These are phyloP conservation scores for Crucihimalaya himalaica DNA, from an alignment of 345 rosid genomes.

Conservation along the genomic window DNA sequence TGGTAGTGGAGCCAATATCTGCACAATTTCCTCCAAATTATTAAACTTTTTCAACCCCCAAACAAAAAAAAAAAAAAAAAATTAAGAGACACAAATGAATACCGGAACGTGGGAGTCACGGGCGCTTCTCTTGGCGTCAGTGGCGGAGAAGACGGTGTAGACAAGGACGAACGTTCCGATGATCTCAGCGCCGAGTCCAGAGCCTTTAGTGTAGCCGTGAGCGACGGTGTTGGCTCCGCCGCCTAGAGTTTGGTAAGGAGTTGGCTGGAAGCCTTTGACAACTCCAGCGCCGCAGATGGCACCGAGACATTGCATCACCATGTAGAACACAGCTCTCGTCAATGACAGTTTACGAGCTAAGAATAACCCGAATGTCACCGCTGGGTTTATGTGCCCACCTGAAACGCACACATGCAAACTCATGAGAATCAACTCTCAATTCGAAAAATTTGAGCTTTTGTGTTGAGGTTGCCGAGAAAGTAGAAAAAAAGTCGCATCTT, in stretches of 20 bases:
- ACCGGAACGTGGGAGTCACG: constrained; percentile 46
- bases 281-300: constrained; percentile 52
- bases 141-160: constrained; percentile 57
- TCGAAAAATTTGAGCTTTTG: no score
- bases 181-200: constrained; percentile 47
- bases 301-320: constrained; percentile 49
- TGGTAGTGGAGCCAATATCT: constrained; percentile 70
- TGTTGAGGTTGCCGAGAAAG: no score
- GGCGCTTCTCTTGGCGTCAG: constrained; percentile 55
- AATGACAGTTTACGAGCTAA: constrained; percentile 44
- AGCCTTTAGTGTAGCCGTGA: constrained; percentile 51
- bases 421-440: background rate
- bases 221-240: constrained; percentile 54
- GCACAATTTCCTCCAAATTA: background rate
- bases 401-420: background rate
- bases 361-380: constrained; percentile 47
- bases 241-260: constrained; percentile 37
- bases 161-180: constrained; percentile 47
- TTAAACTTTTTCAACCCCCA: background rate
- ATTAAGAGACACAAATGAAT: background rate
- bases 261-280: constrained; percentile 47
- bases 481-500: no score
- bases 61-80: no score
- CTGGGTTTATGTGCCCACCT: constrained; percentile 54
- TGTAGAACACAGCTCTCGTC: constrained; percentile 45